Base-by-base conservation (phyloP, 2,329 filamentous ascomycete genomes). In the Neopestalotiopsis sp. region DNA sequence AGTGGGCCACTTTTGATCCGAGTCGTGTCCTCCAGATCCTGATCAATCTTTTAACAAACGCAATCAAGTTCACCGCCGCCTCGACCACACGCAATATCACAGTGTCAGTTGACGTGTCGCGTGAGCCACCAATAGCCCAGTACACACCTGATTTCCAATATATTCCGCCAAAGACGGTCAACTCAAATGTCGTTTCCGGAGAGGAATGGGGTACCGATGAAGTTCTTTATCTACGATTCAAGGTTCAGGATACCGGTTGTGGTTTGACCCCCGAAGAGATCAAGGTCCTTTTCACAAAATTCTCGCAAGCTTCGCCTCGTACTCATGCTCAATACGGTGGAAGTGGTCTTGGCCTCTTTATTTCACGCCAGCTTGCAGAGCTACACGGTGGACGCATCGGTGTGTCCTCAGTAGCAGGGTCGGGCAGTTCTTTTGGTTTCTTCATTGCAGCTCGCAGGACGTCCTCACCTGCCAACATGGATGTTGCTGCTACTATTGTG, bases 371-470 rank as follows among this genome's bases (percentile, higher is more conserved):
- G 69, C 81, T 92, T 2, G 89, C 88, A 0, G 89, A 91, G 71
- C 77, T 91, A 0, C 89, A 91, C 78, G 89, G 89, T 3, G 90
- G 90, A 1, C 86, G 90, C 70, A 91, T 91, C 61, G 89, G 89
- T 5, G 88, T 91, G 1, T 83, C 86, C 0, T 90, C 87, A 4
- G 81, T 86, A 69, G 82, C 87, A 12, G 89, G 88, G 1, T 81
- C 84, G 58, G 89, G 90, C 0, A 89, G 86, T 74, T 86, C 84
- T 0, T 92, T 92, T 74, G 86, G 86, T 2, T 91, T 91, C 77
- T 91, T 89, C 72, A 83, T 91, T 69, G 86, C 86, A 68, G 86
- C 86, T 2, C 82, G 84, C 76, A 85, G 83, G 79, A 86, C 81
- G 1, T 32, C 13, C 2, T 57, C 73, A 4, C 60, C 73, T 7